Evolutionary conservation across 2,329 filamentous ascomycete species (phyloP).

Genomic region (Pseudogymnoascus sp.): DNA sequence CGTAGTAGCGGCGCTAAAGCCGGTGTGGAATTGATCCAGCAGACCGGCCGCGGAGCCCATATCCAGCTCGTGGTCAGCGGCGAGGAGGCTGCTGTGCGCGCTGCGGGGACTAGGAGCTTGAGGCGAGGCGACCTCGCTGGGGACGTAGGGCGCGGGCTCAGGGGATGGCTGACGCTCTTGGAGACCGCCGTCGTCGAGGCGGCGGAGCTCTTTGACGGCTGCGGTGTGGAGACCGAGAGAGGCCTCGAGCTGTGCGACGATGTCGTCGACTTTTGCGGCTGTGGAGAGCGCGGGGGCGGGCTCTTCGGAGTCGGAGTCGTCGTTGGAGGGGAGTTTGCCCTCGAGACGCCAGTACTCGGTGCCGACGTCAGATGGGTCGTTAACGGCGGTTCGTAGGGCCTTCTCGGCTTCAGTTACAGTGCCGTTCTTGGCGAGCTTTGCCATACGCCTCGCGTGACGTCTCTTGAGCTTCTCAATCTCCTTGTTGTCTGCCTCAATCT

Average conservation of each 20-base stretch:
- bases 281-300: conserved; percentile 19
- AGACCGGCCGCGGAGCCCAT: conserved; percentile 55
- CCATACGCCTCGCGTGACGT: conserved; percentile 69
- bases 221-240: conserved; percentile 61
- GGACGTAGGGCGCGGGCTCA: conserved; percentile 23
- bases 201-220: conserved; percentile 57
- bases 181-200: conserved; percentile 72
- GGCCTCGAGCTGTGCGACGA: conserved; percentile 68
- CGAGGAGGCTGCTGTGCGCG: not conserved
- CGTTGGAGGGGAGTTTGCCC: conserved; percentile 39
- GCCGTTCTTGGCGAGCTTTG: conserved; percentile 65
- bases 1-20: conserved; percentile 53
- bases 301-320: conserved; percentile 41
- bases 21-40: conserved; percentile 63
- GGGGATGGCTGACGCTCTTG: conserved; percentile 44
- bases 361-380: conserved; percentile 47
- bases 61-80: not conserved
- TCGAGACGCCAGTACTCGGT: conserved; percentile 60
- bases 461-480: conserved; percentile 82
- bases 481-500: conserved; percentile 64
- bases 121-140: conserved; percentile 43
- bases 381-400: conserved; percentile 60
- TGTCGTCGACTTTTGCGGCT: conserved; percentile 55
- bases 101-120: conserved; percentile 34
- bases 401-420: conserved; percentile 68